These are phyloP conservation scores for Boechera divaricarpa DNA, from an alignment of 345 rosid genomes.

Conservation along the genomic window DNA sequence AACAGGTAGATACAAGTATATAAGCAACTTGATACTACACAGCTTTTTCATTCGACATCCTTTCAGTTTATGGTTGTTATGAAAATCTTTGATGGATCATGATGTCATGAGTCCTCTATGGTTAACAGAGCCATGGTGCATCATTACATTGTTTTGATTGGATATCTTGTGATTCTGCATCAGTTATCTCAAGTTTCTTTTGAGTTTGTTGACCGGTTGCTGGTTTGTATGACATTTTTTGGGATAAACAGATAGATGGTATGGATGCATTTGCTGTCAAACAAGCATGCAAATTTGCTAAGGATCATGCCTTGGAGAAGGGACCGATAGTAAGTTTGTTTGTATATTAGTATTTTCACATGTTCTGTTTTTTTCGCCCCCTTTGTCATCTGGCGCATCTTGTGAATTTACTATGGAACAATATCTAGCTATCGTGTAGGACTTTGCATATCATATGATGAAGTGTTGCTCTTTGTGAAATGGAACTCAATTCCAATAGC, in stretches of 20 bases:
- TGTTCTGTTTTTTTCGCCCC: not conserved
- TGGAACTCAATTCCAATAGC: constrained; percentile 3
- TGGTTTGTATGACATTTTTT: not conserved
- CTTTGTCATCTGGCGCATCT: not conserved
- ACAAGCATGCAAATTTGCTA: constrained; percentile 95
- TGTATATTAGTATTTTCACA: not conserved
- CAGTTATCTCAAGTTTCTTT: not conserved
- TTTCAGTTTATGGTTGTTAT: not conserved
- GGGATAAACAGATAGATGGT: constrained; percentile 75
- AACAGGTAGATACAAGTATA: not conserved
- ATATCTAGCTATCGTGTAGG: not conserved
- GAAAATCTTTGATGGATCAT: not conserved
- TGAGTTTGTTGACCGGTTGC: constrained; percentile 2
- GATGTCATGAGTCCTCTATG: not conserved
- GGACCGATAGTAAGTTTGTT: constrained; percentile 85
- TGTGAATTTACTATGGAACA: not conserved
- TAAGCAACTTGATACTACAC: not conserved
- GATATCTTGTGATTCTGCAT: not conserved
- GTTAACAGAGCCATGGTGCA: not conserved
- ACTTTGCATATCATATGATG: constrained; percentile 2
- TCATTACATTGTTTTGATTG: constrained; percentile 5
- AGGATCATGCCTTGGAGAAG: constrained; percentile 86
- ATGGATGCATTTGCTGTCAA: constrained; percentile 98
- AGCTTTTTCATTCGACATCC: not conserved
- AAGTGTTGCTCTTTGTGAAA: constrained; percentile 4